Evolutionary conservation across 2,329 filamentous ascomycete genomes (phyloP).

Genomic region (Aspergillus glaucus): DNA sequence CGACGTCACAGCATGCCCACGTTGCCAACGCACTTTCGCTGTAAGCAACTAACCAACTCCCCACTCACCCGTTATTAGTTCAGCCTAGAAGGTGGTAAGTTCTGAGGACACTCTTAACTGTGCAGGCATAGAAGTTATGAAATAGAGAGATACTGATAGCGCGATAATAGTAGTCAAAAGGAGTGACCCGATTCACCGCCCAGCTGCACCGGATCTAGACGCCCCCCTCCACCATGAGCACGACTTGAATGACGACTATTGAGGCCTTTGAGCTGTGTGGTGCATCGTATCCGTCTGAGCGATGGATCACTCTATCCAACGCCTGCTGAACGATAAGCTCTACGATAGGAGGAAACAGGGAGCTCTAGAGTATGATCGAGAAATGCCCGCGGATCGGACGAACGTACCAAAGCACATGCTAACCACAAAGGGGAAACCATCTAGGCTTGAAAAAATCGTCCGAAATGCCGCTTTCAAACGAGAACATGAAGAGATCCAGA

Average conservation of each 20-base stretch:
- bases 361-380: constrained; percentile 73
- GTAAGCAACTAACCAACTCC: constrained; percentile 1
- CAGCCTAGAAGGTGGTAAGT: background rate
- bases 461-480: constrained; percentile 71
- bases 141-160: background rate
- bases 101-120: background rate
- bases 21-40: constrained; percentile 17
- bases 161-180: constrained; percentile 3
- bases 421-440: constrained; percentile 2
- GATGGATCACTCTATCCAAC: constrained; percentile 88
- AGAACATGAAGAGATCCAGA: constrained; percentile 73
- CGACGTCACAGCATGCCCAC: constrained; percentile 17
- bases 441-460: constrained; percentile 81
- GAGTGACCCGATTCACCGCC: constrained; percentile 9
- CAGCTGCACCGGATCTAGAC: constrained; percentile 5
- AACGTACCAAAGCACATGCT: background rate
- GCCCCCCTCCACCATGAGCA: constrained; percentile 19
- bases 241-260: constrained; percentile 15
- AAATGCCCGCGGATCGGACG: background rate
- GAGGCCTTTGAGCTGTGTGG: constrained; percentile 5
- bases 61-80: background rate
- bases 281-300: constrained; percentile 17
- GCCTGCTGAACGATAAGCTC: constrained; percentile 92
- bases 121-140: background rate
- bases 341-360: constrained; percentile 97